Conservation (phyloP, 768 basidiomycete genomes). For the Sistotremastrum niveocremeum region DNA sequence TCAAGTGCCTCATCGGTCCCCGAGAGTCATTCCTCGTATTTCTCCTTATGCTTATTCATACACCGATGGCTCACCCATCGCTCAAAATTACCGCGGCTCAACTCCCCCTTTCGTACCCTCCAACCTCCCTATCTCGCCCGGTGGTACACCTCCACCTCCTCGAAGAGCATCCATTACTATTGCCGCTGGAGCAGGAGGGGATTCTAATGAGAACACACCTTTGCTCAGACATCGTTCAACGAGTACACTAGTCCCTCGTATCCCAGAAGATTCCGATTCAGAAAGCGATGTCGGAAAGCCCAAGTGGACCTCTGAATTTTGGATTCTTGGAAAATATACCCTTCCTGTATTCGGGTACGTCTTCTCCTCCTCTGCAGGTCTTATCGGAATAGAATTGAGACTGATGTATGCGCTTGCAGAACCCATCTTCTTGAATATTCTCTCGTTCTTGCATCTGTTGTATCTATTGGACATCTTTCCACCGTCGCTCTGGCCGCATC, state of each 20-base stretch:
- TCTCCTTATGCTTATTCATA: too few species aligned
- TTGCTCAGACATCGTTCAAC: conserved; percentile 20
- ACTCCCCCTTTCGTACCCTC: conserved; percentile 24
- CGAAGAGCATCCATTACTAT: conserved; percentile 8
- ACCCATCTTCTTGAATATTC: conserved; percentile 79
- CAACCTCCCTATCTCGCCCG: conserved; percentile 21
- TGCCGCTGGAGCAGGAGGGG: conserved; percentile 8
- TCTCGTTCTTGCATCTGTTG: conserved; percentile 67
- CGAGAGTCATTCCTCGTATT: too few species aligned
- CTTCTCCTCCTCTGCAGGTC: neutral
- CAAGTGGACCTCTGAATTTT: conserved; percentile 30
- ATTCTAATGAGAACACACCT: conserved; percentile 39
- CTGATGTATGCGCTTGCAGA: conserved; percentile 22
- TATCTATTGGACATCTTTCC: conserved; percentile 84
- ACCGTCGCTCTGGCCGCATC: conserved; percentile 82
- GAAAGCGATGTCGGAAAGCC: conserved; percentile 18
- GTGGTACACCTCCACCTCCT: conserved; percentile 12
- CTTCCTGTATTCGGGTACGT: conserved; percentile 61
- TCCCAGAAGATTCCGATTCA: conserved; percentile 34
- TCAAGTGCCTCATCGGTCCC: too few species aligned
- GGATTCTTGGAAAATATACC: conserved; percentile 47
- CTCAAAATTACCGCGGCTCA: conserved; percentile 13
- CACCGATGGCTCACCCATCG: conserved; percentile 8
- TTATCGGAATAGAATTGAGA: neutral
- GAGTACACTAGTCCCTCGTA: conserved; percentile 39